Evolutionary conservation across 2,329 filamentous ascomycete species (phyloP).

Genomic region (Aspergillus viridinutans): DNA sequence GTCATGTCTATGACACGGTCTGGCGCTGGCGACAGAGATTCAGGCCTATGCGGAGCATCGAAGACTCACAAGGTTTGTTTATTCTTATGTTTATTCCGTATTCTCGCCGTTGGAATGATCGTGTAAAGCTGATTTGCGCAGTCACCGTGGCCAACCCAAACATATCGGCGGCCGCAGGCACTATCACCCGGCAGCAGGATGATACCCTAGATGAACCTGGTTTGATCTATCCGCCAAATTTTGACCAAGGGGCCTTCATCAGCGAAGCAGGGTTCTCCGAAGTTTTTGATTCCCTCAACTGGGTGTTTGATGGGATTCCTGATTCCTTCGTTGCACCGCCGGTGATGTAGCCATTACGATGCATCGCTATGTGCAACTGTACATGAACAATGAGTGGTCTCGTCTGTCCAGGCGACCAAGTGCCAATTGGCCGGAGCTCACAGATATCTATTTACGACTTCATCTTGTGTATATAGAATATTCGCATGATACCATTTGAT

Average conservation of each 20-base stretch:
- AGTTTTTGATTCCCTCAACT: slow-evolving; percentile 85
- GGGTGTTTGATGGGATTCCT: slow-evolving; percentile 82
- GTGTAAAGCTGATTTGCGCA: slow-evolving; percentile 7
- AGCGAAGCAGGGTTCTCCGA: slow-evolving; percentile 55
- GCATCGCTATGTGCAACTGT: neutral
- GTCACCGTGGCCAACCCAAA: slow-evolving; percentile 35
- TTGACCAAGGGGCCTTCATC: slow-evolving; percentile 36
- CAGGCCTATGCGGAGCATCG: slow-evolving; percentile 58
- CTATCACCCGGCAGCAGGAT: slow-evolving; percentile 26
- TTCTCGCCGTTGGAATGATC: slow-evolving; percentile 16
- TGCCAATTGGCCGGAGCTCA: neutral
- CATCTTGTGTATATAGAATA: neutral
- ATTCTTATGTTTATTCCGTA: neutral
- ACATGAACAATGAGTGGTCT: neutral
- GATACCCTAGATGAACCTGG: slow-evolving; percentile 27
- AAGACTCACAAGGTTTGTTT: slow-evolving; percentile 62
- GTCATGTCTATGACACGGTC: slow-evolving; percentile 61
- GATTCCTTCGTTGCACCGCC: slow-evolving; percentile 51
- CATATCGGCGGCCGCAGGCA: slow-evolving; percentile 23
- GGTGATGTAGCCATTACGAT: slow-evolving; percentile 20
- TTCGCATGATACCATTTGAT: neutral
- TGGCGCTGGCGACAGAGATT: slow-evolving; percentile 63
- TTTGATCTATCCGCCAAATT: slow-evolving; percentile 31
- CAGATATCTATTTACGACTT: neutral
- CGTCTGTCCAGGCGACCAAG: neutral